phyloP scores from a whole-genome alignment of 2,329 filamentous ascomycete genomes.

The Zasmidium citrigriseum region DNA sequence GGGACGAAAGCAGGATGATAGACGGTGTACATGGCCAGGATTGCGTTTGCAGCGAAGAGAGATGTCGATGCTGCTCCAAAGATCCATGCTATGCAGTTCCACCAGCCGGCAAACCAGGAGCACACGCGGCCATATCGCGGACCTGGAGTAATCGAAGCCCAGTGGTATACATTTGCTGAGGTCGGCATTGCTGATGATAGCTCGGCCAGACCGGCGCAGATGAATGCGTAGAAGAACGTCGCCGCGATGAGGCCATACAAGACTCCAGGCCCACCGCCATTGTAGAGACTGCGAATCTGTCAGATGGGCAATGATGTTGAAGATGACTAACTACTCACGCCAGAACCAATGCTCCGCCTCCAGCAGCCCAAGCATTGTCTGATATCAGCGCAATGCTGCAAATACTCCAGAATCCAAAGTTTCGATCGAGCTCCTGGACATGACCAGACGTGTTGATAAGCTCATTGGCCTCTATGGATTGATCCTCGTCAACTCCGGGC shows the following conservation, averaged over 20 bases:
- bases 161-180: constrained; percentile 51
- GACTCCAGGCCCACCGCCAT: constrained; percentile 49
- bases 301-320: too few relatives aligned
- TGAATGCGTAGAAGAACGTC: constrained; percentile 53
- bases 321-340: too few relatives aligned
- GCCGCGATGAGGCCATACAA: constrained; percentile 52
- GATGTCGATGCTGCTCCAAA: constrained; percentile 47
- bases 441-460: constrained; percentile 54
- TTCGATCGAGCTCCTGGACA: constrained; percentile 53
- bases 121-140: constrained; percentile 47
- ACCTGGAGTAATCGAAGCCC: constrained; percentile 53
- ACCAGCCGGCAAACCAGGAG: constrained; percentile 53
- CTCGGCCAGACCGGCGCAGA: constrained; percentile 54
- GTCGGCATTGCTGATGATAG: constrained; percentile 43
- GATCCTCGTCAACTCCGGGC: background rate
- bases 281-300: constrained; percentile 39
- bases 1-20: constrained; percentile 49
- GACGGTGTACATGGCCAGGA: constrained; percentile 52
- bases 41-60: constrained; percentile 47
- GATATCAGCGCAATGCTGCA: constrained; percentile 44
- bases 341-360: constrained; percentile 25
- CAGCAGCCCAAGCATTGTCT: constrained; percentile 37
- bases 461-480: constrained; percentile 18
- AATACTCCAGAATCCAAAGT: constrained; percentile 51
- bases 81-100: constrained; percentile 55